Base-by-base conservation (phyloP, 2,329 filamentous ascomycete genomes). In the Fusarium xylarioides region DNA sequence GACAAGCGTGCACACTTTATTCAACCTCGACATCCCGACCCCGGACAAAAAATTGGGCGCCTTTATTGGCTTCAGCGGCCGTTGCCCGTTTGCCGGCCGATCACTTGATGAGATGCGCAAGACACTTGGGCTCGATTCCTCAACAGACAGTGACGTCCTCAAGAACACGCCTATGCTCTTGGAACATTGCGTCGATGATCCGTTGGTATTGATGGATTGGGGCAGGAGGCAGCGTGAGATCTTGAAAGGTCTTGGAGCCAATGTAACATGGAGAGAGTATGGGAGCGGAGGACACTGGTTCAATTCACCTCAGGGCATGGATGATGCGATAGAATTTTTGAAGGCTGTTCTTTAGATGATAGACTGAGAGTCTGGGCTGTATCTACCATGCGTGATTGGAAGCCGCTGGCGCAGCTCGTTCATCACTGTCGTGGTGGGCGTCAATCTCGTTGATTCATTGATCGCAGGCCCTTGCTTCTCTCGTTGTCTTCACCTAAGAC, bases 121-220 rank as follows among this genome's bases (percentile, higher is more conserved):
- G 19, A 43, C 43, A 1, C 66, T 70, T 12, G 37, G 40, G 4
- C 16, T 70, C 7, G 28, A 42, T 30, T 57, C 35, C 3, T 23
- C 53, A 10, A 23, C 26, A 2, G 32, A 70, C 52, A 53, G 5
- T 3, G 72, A 76, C 15, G 76, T 83, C 4, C n/a, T 86, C n/a
- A 70, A 74, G 28, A 79, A 81, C 18, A 87, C 85, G 54, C 85
- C 85, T 1, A 74, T 85, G 11, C 78, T 87, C 56, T 74, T 87
- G 5, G 80, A 85, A 56, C 85, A 87, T 68, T 86, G 84, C 56
- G 67, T 74, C 3, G 82, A 87, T 52, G 85, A 87, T 66, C 80
- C 81, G 3, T 68, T 84, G 11, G 82, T 87, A 1, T 71, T 80
- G 62, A 70, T 86, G 1, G 73, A 78, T 18, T 79, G 81, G n/a